phyloP scores from a whole-genome alignment of 2,329 filamentous ascomycete genomes.

The Colletotrichum sp. region DNA sequence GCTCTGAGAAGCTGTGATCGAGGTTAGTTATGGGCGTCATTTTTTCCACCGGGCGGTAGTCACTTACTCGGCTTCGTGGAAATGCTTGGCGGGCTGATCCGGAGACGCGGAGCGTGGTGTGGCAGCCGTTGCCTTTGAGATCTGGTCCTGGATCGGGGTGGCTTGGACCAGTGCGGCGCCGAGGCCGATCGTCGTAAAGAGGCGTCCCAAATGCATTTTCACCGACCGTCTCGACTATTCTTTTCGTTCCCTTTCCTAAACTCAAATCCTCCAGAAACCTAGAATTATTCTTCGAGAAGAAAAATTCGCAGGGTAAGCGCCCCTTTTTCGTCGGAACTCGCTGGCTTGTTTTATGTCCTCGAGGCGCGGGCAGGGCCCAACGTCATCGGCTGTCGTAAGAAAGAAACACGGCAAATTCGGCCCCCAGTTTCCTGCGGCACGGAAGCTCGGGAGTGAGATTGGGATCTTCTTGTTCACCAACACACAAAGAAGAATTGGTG shows the following conservation, averaged over 20 bases:
- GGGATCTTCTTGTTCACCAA: neutral
- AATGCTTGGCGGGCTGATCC: constrained; percentile 1
- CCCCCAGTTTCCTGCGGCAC: neutral
- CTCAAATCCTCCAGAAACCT: neutral
- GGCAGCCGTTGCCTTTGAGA: neutral
- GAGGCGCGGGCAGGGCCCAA: neutral
- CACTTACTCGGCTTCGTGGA: neutral
- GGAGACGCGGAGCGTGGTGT: neutral
- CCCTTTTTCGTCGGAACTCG: neutral
- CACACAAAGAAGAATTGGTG: neutral
- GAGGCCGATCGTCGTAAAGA: neutral
- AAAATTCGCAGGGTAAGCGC: neutral
- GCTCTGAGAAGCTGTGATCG: constrained; percentile 26
- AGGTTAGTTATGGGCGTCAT: neutral
- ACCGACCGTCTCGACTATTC: neutral
- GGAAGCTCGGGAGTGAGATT: neutral
- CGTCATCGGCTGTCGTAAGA: constrained; percentile 2
- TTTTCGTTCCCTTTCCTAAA: neutral
- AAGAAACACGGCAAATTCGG: neutral
- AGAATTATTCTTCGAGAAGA: too few species aligned
- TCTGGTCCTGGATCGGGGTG: neutral
- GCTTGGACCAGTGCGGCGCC: constrained; percentile 3
- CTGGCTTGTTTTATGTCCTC: neutral
- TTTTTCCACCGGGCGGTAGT: neutral
- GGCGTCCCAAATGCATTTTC: constrained; percentile 7